Conservation (phyloP, 169 alveolate genomes). For the Ichthyophthirius multifiliis region DNA sequence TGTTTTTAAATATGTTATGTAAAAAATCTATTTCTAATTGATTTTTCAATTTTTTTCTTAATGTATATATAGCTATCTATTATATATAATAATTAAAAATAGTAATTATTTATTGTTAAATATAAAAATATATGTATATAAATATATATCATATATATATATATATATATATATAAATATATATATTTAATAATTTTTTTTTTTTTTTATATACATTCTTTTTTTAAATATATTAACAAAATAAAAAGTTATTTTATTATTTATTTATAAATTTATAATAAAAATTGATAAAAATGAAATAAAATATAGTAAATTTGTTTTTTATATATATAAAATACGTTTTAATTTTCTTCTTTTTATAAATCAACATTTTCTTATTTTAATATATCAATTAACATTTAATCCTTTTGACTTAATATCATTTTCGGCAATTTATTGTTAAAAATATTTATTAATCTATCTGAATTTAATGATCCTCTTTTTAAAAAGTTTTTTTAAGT, state of each 20-base stretch:
- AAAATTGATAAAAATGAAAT: too few relatives aligned
- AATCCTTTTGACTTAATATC: not conserved
- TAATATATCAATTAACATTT: not conserved
- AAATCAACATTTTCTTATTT: not conserved
- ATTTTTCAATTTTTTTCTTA: not conserved
- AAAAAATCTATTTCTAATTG: not conserved
- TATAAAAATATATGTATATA: too few relatives aligned
- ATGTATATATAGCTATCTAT: not conserved
- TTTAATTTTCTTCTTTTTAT: not conserved
- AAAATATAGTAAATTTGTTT: too few relatives aligned
- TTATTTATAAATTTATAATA: too few relatives aligned
- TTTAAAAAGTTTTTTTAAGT: not conserved
- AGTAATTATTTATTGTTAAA: too few relatives aligned
- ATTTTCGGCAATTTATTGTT: too few relatives aligned
- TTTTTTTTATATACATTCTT: too few relatives aligned
- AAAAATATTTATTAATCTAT: not conserved
- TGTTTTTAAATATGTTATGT: not conserved
- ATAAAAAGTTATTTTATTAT: too few relatives aligned
- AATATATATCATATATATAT: not conserved
- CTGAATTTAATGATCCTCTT: not conserved
- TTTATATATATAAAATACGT: too few relatives aligned
- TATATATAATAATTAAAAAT: not conserved
- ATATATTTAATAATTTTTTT: not conserved
- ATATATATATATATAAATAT: not conserved
- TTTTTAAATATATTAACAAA: not conserved